Evolutionary conservation across 1,284 basidiomycete species (phyloP).

Genomic region (Malassezia japonica): DNA sequence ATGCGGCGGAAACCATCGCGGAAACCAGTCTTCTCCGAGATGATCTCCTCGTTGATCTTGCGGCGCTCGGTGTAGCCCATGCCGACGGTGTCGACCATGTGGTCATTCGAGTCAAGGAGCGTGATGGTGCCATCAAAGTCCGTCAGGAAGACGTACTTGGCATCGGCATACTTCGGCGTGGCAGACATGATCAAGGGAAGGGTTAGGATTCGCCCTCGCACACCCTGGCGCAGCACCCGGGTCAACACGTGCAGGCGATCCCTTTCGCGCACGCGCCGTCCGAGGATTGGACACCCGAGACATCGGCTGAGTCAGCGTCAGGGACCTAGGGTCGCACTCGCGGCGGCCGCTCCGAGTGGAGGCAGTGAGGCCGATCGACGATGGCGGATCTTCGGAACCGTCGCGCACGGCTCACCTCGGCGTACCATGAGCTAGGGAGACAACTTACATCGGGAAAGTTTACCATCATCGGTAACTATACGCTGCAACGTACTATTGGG

Average conservation of each 20-base stretch:
- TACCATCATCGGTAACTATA: constrained; percentile 88
- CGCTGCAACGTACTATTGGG: constrained; percentile 84
- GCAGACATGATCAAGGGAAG: constrained; percentile 7
- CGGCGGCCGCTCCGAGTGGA: too few species aligned
- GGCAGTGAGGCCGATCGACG: too few species aligned
- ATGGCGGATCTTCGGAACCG: constrained; percentile 5
- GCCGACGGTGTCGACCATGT: constrained; percentile 47
- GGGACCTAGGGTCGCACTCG: not conserved
- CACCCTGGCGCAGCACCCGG: too few species aligned
- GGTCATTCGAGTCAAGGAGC: constrained; percentile 45
- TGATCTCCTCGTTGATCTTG: constrained; percentile 47
- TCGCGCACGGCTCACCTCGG: constrained; percentile 59
- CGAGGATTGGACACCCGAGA: too few species aligned
- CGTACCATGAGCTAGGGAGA: constrained; percentile 91
- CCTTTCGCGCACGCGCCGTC: not conserved
- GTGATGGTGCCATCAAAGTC: constrained; percentile 46
- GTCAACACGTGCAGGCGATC: not conserved
- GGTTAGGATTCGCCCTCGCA: not conserved
- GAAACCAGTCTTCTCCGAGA: constrained; percentile 40
- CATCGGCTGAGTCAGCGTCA: not conserved
- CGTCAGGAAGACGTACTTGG: constrained; percentile 44
- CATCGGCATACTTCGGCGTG: constrained; percentile 33
- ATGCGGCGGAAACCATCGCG: constrained; percentile 46
- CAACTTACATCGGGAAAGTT: constrained; percentile 81
- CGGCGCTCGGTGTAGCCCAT: constrained; percentile 47